Percentiles rank a stretch among this genome's conserved stretches.
Conservation (phyloP, 2,329 filamentous ascomycete species). For the Onygenales sp. region DNA sequence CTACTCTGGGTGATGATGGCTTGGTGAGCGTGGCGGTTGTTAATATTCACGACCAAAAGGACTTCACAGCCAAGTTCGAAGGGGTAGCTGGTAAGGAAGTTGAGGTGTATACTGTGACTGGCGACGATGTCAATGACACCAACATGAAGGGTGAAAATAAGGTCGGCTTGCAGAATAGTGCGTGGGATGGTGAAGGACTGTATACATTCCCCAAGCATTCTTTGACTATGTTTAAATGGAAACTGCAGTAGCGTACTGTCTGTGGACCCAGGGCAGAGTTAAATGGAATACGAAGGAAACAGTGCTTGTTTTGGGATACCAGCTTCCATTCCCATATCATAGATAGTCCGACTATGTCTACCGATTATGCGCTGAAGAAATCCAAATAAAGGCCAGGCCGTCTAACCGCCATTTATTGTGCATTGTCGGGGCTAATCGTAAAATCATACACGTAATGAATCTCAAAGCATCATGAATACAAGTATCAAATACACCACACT, state of each 20-base stretch:
- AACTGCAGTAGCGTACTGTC: conserved; percentile 14
- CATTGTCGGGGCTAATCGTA: background rate
- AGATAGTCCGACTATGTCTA: background rate
- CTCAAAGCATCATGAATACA: background rate
- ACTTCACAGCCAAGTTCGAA: conserved; percentile 50
- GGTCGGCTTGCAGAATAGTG: conserved; percentile 51
- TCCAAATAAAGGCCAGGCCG: background rate
- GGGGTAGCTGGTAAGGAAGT: conserved; percentile 46
- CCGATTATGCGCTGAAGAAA: background rate
- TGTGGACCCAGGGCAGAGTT: no score
- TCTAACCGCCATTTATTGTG: background rate
- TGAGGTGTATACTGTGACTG: conserved; percentile 54
- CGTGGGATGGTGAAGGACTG: conserved; percentile 53
- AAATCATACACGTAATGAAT: background rate
- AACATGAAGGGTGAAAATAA: conserved; percentile 56
- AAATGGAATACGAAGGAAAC: no score
- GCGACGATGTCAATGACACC: conserved; percentile 44
- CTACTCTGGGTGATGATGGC: conserved; percentile 42
- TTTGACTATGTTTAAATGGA: conserved; percentile 56
- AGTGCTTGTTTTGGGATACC: no score
- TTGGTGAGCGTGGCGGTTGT: conserved; percentile 60
- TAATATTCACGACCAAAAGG: conserved; percentile 56
- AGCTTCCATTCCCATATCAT: background rate
- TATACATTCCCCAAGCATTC: conserved; percentile 63
- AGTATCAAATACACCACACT: background rate